Conservation (phyloP, 768 basidiomycete genomes). For the Rhizopogon sp. region DNA sequence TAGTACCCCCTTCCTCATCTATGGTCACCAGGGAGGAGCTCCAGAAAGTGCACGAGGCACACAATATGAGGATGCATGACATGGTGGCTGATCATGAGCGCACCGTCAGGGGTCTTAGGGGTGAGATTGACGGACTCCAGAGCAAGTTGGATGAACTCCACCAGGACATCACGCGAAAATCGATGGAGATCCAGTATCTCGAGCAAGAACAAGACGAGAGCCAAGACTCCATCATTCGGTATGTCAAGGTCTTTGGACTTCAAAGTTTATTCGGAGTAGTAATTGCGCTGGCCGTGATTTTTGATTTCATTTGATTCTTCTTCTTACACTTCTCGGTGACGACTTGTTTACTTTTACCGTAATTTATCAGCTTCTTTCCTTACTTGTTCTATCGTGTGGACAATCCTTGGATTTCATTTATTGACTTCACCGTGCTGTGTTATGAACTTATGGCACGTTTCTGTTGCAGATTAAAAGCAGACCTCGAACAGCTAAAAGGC, state of each 20-base stretch:
- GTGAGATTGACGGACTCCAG: conserved; percentile 52
- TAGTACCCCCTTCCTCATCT: conserved; percentile 30
- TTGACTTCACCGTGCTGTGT: conserved; percentile 26
- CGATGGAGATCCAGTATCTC: conserved; percentile 77
- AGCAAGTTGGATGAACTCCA: conserved; percentile 49
- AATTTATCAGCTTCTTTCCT: conserved; percentile 10
- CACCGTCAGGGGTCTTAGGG: conserved; percentile 43
- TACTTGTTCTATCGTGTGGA: conserved; percentile 9
- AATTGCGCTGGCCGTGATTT: conserved; percentile 50
- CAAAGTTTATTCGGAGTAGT: conserved; percentile 51
- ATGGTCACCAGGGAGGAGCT: conserved; percentile 72
- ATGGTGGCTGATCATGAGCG: conserved; percentile 65
- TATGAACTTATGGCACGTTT: conserved; percentile 11
- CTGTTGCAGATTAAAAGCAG: conserved; percentile 60
- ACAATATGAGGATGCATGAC: conserved; percentile 76
- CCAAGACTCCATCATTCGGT: conserved; percentile 74
- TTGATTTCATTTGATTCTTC: conserved; percentile 39
- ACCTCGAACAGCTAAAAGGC: conserved; percentile 46
- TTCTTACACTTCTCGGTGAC: conserved; percentile 1
- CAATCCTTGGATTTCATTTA: conserved; percentile 28
- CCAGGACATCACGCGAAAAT: conserved; percentile 60
- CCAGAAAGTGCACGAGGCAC: conserved; percentile 75
- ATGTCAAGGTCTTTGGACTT: conserved; percentile 57
- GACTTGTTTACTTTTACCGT: conserved; percentile 11
- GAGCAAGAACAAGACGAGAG: conserved; percentile 77